Evolutionary conservation across 129 eudicot species (phyloP), one percentile per base, ranked within the genome.

Genomic region (Centrapalus pauciflorus): DNA sequence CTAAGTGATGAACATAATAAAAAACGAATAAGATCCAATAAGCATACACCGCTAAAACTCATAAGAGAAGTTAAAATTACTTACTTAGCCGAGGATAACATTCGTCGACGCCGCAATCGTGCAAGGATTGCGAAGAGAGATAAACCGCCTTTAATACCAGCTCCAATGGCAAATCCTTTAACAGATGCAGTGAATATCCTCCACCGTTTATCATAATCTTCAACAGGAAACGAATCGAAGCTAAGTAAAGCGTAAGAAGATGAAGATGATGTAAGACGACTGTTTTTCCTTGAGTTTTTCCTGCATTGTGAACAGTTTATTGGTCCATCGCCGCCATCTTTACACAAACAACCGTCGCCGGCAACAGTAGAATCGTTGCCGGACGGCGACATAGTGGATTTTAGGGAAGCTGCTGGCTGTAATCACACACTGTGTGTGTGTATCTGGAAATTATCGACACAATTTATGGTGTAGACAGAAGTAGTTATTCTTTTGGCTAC

Each of bases 121-220:
- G 96, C 70, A 60, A 93, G 84, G 60, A 93, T 43, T 25, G 96
- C 90, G 75, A 93, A 93, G 37, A 93, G 69, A 24, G 99, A 81
- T 17, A 89, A 75, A 24, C 99, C 99, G 63, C 99, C 99, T 84
- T 89, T 93, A 35, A 93, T 75, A 24, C 96, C 96, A 73, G 96
- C 99, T 48, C 99, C 99, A 37, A 93, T 93, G 43, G 83, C 79
- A 74, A 93, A 93, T 24, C 99, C 99, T 78, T 93, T 93, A 1
- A 86, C 78, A 7, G 95, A 78, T 26, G 99, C 96, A 2, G 84
- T 78, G 43, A 81, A 72, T 0, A 93, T 82, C 66, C 99, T 77
- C 87, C 90, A 86, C 1, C 69, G 61, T 70, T 80, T 86, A 70
- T 89, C 93, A 10, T 87, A 87, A 55, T 87, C 89, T 40, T 85